phyloP scores from a whole-genome alignment of 208 protist genomes.

The Acanthamoeba triangularis region DNA sequence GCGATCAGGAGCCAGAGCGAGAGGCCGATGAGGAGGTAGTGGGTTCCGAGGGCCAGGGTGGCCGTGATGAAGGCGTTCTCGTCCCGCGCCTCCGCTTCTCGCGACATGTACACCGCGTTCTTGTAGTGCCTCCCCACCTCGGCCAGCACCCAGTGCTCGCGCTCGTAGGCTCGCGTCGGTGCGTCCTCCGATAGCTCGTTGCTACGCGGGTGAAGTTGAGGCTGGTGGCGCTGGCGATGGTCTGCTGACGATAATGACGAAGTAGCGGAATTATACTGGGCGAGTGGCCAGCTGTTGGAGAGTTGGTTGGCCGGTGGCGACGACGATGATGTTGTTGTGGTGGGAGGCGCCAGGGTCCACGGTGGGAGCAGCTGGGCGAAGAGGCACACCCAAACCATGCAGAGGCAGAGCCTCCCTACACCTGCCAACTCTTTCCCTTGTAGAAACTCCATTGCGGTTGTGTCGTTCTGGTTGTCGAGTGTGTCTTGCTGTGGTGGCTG shows the following conservation, averaged over 20 bases:
- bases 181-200: not conserved
- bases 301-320: not conserved
- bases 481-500: not conserved
- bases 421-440: constrained; percentile 1
- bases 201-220: not conserved
- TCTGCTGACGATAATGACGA: not conserved
- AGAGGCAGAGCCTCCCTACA: not conserved
- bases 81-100: not conserved
- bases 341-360: not conserved
- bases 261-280: not conserved
- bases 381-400: constrained; percentile 20
- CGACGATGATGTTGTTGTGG: not conserved
- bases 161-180: not conserved
- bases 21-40: constrained; percentile 22
- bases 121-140: not conserved
- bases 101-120: not conserved
- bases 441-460: not conserved
- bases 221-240: not conserved
- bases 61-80: not conserved
- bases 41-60: not conserved
- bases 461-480: not conserved
- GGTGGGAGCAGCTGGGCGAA: constrained; percentile 17
- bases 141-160: not conserved
- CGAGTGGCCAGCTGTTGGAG: not conserved
- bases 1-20: not conserved